phyloP scores from a whole-genome alignment of 1,284 basidiomycete species.

The Cryptococcus jaspeensis region DNA sequence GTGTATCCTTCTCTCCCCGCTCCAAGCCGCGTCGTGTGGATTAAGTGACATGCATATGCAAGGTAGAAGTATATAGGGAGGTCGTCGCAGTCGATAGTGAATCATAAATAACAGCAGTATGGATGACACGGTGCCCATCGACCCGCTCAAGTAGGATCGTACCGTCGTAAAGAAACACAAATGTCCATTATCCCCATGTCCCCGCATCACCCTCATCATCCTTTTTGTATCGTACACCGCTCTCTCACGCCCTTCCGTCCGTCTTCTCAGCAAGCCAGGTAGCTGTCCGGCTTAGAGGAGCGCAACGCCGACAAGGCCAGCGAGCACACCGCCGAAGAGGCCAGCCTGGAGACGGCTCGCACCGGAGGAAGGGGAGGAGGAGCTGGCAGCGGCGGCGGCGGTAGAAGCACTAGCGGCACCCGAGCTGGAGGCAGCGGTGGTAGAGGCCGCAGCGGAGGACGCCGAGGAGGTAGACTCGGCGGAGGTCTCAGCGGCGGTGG shows the following conservation, averaged over 20 bases:
- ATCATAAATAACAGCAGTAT: too few species aligned
- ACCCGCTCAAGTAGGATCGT: neutral
- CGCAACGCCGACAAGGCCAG: neutral
- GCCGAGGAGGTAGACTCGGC: neutral
- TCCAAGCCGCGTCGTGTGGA: neutral
- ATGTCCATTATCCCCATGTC: too few species aligned
- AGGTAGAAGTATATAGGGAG: too few species aligned
- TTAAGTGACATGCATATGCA: too few species aligned
- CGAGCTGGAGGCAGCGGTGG: neutral
- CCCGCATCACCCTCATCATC: neutral
- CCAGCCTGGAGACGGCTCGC: neutral
- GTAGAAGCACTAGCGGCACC: neutral
- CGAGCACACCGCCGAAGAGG: neutral
- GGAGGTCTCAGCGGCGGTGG: neutral
- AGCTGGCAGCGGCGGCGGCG: neutral
- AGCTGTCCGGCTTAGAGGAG: neutral
- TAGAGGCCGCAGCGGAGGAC: neutral
- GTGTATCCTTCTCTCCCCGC: neutral
- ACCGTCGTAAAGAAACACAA: too few species aligned
- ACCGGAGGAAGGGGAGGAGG: neutral
- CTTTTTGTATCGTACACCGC: neutral
- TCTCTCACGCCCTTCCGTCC: neutral
- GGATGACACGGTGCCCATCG: neutral
- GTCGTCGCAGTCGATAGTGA: too few species aligned
- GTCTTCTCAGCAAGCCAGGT: too few species aligned